Evolutionary conservation across 768 basidiomycete genomes (phyloP).

Genomic region (Tremella fuciformis): DNA sequence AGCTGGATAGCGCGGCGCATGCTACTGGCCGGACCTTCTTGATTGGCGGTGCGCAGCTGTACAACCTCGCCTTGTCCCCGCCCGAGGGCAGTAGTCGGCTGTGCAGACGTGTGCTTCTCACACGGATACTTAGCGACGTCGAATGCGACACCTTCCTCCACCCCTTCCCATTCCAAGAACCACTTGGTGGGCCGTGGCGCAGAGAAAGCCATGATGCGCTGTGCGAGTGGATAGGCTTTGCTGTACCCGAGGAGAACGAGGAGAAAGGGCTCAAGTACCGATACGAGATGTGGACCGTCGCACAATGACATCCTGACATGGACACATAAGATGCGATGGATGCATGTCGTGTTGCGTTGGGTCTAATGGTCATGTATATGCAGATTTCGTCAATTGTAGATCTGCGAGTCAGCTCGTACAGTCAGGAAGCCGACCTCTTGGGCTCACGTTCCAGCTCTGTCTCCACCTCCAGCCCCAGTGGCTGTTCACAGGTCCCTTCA

Average conservation of each 20-base stretch:
- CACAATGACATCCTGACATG: background rate
- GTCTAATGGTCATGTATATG: no score
- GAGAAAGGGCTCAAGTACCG: conserved; percentile 83
- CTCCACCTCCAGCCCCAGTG: conserved; percentile 80
- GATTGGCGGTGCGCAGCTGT: conserved; percentile 88
- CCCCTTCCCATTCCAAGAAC: conserved; percentile 57
- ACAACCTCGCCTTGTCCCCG: conserved; percentile 62
- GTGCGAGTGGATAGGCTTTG: conserved; percentile 73
- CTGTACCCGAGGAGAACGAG: conserved; percentile 68
- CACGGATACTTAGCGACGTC: conserved; percentile 70
- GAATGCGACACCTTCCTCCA: conserved; percentile 86
- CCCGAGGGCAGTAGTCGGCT: conserved; percentile 43
- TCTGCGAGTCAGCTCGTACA: conserved; percentile 4
- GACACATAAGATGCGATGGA: background rate
- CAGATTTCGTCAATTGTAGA: conserved; percentile 11
- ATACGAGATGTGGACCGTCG: conserved; percentile 86
- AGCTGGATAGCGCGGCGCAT: background rate
- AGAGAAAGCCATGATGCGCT: conserved; percentile 64
- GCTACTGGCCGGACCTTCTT: conserved; percentile 59
- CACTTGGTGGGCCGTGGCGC: conserved; percentile 56
- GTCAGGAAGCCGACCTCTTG: background rate
- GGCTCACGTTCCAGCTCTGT: conserved; percentile 55
- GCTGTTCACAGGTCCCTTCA: conserved; percentile 79
- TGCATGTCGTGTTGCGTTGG: conserved; percentile 1
- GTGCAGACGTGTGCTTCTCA: conserved; percentile 82